Evolutionary conservation across 768 basidiomycete genomes (phyloP), one percentile per base, ranked within the genome.

Genomic region (Termitomyces sp.): DNA sequence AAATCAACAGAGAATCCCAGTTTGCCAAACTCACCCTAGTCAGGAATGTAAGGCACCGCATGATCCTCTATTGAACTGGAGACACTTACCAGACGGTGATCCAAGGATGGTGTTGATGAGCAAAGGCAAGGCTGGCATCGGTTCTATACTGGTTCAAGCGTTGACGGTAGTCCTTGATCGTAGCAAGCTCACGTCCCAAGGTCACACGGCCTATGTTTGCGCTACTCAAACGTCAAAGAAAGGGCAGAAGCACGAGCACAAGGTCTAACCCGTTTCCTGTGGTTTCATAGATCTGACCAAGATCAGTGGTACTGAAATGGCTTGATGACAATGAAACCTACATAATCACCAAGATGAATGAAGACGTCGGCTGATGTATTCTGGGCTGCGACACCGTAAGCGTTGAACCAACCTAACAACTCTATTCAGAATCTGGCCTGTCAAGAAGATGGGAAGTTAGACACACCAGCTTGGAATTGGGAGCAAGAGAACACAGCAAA

Each of bases 401-500:
- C 53, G n/a, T 54, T 54, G 71, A 84, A 85, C 69, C 75, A 82
- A 1, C 82, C 81, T 79, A 61, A 39, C 23, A 25, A 28, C 3
- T 16, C 5, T 27, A 23, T 23, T 44, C 16, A 27, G 16, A 25
- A 17, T 28, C 8, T 45, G 44, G n/a, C 27, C 9, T 28, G 27
- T 28, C 27, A 28, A 17, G 12, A 28, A 27, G 16, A 17, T 25
- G 25, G 23, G 49, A 50, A 27, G 17, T 7, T 27, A 12, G 16
- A 61, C 68, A 23, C 52, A 76, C 80, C 79, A 41, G 71, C 68
- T 66, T 80, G 82, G 61, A 70, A 81, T 54, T 78, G 79, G 4
- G 81, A 81, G 64, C 82, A 84, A 7, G 80, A 82, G 66, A 83
- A 84, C 2, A 84, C 79, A 0, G 81, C 82, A n/a, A 85, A 64